Base-by-base conservation (phyloP, 495 filamentous ascomycete genomes). In the Hypoxylon cercidicola region DNA sequence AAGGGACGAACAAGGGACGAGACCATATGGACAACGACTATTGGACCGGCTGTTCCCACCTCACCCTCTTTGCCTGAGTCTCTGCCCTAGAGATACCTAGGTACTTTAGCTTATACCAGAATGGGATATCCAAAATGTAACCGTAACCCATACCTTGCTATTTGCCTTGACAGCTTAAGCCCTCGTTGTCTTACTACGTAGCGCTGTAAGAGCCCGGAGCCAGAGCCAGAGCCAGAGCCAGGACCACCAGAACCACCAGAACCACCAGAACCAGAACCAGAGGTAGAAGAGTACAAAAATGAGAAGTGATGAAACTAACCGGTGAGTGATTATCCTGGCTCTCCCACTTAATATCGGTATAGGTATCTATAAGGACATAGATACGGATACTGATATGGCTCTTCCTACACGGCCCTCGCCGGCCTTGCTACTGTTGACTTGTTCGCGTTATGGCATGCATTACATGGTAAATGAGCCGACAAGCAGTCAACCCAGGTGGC, bases 11-110 rank as follows among this genome's bases (percentile, higher is more conserved):
- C 49, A 40, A 40, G 13, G 30, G 10, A 32, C 30, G 25, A 60
- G 44, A 60, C 54, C 55, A 54, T 49, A 43, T 55, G 48, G 43
- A 20, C 8, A 35, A 23, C 6, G 5, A 12, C 18, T 7, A 66
- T 66, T 66, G 57, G 63, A 0, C 46, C 63, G 63, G 63, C 53
- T 66, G 52, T 66, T 66, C 63, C 63, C 46, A 58, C 56, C 63
- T 55, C 57, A 61, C 52, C 52, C 40, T 32, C 39, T n/a, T n/a
- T n/a, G n/a, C n/a, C n/a, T n/a, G n/a, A n/a, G n/a, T n/a, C n/a
- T n/a, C n/a, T n/a, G n/a, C n/a, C n/a, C n/a, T n/a, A n/a, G n/a
- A n/a, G n/a, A n/a, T n/a, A n/a, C n/a, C n/a, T n/a, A 32, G 30
- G 30, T 32, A 32, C 30, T 32, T 32, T 32, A 32, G 9, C 30